These are phyloP conservation scores for Zea luxurians DNA, from an alignment of 176 grass and related monocot species.

Conservation along the genomic window DNA sequence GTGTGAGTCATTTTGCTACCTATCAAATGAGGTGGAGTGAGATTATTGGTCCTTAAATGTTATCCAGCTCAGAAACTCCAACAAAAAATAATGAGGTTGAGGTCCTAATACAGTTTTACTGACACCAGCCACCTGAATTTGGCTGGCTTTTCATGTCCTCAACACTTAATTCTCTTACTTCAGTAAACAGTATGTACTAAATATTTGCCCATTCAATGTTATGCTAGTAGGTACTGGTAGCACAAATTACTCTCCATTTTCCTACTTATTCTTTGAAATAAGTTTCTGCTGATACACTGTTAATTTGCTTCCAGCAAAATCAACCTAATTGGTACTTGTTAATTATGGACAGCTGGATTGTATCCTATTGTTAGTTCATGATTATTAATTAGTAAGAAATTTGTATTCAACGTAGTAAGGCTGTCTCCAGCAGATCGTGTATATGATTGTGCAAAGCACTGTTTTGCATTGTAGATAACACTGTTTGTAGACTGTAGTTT, in stretches of 20 bases:
- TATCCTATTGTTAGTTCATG: not conserved
- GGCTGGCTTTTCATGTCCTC: not conserved
- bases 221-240: slow-evolving; percentile 6
- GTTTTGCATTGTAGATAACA: too few species aligned
- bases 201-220: slow-evolving; percentile 5
- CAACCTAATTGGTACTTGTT: not conserved
- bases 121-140: slow-evolving; percentile 11
- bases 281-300: not conserved
- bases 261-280: slow-evolving; percentile 17
- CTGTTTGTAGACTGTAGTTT: too few species aligned
- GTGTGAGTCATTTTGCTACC: slow-evolving; percentile 57
- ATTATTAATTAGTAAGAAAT: slow-evolving; percentile 1
- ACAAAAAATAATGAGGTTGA: slow-evolving; percentile 13
- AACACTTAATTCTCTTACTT: not conserved
- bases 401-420: not conserved
- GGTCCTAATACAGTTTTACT: not conserved
- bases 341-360: not conserved
- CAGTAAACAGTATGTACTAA: slow-evolving; percentile 1
- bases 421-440: too few species aligned
- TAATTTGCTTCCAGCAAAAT: slow-evolving; percentile 14
- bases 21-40: not conserved
- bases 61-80: slow-evolving; percentile 9
- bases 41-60: not conserved
- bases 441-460: too few species aligned
- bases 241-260: not conserved